These are phyloP conservation scores for Pyracantha coccinea DNA, from an alignment of 331 rosid species.

Conservation along the genomic window DNA sequence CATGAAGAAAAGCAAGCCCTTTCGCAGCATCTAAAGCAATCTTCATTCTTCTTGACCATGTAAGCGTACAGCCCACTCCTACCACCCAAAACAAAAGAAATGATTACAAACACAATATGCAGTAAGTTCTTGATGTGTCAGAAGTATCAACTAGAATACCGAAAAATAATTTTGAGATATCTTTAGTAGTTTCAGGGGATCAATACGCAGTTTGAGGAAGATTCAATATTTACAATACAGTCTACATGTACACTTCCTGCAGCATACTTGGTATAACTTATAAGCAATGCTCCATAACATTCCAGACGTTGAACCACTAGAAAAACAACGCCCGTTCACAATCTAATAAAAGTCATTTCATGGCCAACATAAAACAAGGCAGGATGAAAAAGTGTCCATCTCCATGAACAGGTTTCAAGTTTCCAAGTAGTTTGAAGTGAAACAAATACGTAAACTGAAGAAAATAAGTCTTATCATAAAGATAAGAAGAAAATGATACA, in stretches of 20 bases:
- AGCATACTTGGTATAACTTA: not conserved
- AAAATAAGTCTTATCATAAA: not conserved
- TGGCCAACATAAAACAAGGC: not conserved
- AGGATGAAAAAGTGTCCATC: not conserved
- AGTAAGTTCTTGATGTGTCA: not conserved
- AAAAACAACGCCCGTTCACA: not conserved
- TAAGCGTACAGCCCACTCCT: constrained; percentile 82
- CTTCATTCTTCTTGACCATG: constrained; percentile 90
- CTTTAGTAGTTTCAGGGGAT: not conserved
- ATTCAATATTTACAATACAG: not conserved
- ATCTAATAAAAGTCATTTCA: not conserved
- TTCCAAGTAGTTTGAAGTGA: not conserved
- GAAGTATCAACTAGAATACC: not conserved
- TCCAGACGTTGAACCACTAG: not conserved
- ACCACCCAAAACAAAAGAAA: constrained; percentile 18
- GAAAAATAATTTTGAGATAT: not conserved
- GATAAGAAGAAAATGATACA: not conserved
- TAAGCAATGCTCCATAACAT: not conserved
- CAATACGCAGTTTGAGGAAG: not conserved
- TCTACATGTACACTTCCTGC: not conserved
- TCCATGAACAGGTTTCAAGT: not conserved
- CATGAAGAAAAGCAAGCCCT: constrained; percentile 95
- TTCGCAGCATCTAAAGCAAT: constrained; percentile 85
- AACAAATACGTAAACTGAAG: not conserved
- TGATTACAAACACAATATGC: not conserved